Base-by-base conservation (phyloP, 2,329 filamentous ascomycete species). In the Penicillium vulpinum region DNA sequence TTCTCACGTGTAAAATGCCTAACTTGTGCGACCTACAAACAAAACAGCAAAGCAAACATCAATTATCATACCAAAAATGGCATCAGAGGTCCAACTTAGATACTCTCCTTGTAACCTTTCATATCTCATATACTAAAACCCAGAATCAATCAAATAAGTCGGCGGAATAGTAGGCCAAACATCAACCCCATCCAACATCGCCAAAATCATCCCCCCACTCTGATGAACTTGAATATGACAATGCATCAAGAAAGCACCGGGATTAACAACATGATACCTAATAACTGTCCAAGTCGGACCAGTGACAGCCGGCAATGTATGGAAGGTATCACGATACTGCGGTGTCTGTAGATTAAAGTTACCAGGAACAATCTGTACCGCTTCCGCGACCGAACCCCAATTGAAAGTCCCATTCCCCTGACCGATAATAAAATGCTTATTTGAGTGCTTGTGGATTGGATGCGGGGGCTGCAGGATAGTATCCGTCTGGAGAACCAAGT, bases 391-490 rank as follows among this genome's bases (percentile, higher is more conserved):
- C 0, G 77, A 78, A 2, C 66, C 66, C 75, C 80, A 87, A 6
- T 70, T 78, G 61, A 84, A 88, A 1, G 63, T 57, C 0, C 82
- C 82, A 0, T 61, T 65, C 2, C 85, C 85, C 0, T 71, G 58
- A 0, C 85, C 86, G 22, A 88, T 78, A 22, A 81, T 71, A 60
- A 80, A 87, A 71, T 82, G 84, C 67, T 85, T 85, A 66, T 81
- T 84, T 40, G 82, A 81, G 70, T 88, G 86, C 73, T 87, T 87
- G 76, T 88, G 86, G 52, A 88, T 83, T 0, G 84, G 83, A 59
- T 88, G 86, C 1, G 80, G 72, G 1, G 81, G 83, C 64, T 85
- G 82, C 1, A 79, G 72, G 3, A 72, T 70, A 0, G 60, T 55
- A 21, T 72, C 65, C 0, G 79, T 71, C 40, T 78, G 69, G 47